Evolutionary conservation across 2,329 filamentous ascomycete genomes (phyloP), one percentile per base, ranked within the genome.

Genomic region (Colletotrichum eleusines): DNA sequence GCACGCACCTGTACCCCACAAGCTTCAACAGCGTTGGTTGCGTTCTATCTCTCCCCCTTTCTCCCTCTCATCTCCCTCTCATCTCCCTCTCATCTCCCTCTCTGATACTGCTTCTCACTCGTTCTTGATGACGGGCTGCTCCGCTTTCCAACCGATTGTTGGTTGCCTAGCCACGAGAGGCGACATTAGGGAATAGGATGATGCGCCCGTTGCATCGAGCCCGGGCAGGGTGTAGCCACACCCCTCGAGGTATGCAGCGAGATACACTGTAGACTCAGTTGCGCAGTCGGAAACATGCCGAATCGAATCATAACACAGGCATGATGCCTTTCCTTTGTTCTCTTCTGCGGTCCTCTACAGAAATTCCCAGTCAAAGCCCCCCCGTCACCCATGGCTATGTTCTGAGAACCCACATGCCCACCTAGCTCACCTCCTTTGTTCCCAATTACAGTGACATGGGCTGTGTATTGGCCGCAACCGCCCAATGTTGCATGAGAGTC

Each of bases 381-480:
- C n/a, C 42, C 50, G 40, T 40, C 40, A 33, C 46, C 61, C 66
- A 51, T 44, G 60, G 50, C 64, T 68, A 63, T 71, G 64, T 46
- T 59, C 20, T 51, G 18, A 54, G 44, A 71, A 68, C 64, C 51
- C 64, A 59, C 64, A 68, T 38, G 38, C 64, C 58, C 35, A n/a
- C 42, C 54, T 54, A 63, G 64, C 64, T 63, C 44, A 18, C 46
- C 57, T 65, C 28, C 69, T 72, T 72, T 72, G 69, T 72, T 70
- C 69, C 70, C 69, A 54, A 61, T 42, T 66, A 57, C 66, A 26
- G 60, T 42, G 50, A 53, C 66, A 65, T 72, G 66, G 66, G 48
- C 66, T 60, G 66, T 51, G 44, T 58, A 42, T 68, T 60, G 69
- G 55, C 69, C 69, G 69, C 69, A 72, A 72, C 65, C 69, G 69